Evolutionary conservation across 257 asterid genomes (phyloP).

Genomic region (Scutellaria minor): DNA sequence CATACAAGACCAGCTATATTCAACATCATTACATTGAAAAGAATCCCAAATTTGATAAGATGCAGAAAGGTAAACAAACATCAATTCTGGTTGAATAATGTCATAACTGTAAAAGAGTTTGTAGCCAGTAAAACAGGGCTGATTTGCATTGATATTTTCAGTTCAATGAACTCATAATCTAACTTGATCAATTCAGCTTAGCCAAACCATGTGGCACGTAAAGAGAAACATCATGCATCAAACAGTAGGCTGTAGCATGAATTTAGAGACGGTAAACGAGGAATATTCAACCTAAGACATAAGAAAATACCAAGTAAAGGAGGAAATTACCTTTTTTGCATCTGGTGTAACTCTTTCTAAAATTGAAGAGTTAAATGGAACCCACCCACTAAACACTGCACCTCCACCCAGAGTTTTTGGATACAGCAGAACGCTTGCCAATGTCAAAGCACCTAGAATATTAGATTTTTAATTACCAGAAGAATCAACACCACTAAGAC

Average conservation of each 20-base stretch:
- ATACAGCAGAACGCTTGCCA: slow-evolving; percentile 88
- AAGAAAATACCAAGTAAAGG: slow-evolving; percentile 7
- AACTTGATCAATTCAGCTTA: background rate
- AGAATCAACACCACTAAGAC: slow-evolving; percentile 17
- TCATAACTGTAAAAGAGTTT: background rate
- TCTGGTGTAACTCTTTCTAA: slow-evolving; percentile 65
- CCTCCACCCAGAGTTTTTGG: slow-evolving; percentile 96
- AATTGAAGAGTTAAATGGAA: slow-evolving; percentile 77
- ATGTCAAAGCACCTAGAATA: slow-evolving; percentile 80
- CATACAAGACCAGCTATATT: background rate
- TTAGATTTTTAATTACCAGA: slow-evolving; percentile 22
- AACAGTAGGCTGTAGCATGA: slow-evolving; percentile 19
- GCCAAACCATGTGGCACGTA: background rate
- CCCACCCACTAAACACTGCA: slow-evolving; percentile 97
- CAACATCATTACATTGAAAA: background rate
- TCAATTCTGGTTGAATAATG: background rate
- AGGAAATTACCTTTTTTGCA: slow-evolving; percentile 68
- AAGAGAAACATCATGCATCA: slow-evolving; percentile 4
- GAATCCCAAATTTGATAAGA: background rate
- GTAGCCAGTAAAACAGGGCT: slow-evolving; percentile 1
- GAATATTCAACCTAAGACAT: background rate
- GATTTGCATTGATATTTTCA: background rate
- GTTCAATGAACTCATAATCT: background rate
- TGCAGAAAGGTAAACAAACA: slow-evolving; percentile 24
- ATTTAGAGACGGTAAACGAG: background rate